Evolutionary conservation across 176 grass and related monocot genomes (phyloP).

Genomic region (Urochloa ruziziensis): DNA sequence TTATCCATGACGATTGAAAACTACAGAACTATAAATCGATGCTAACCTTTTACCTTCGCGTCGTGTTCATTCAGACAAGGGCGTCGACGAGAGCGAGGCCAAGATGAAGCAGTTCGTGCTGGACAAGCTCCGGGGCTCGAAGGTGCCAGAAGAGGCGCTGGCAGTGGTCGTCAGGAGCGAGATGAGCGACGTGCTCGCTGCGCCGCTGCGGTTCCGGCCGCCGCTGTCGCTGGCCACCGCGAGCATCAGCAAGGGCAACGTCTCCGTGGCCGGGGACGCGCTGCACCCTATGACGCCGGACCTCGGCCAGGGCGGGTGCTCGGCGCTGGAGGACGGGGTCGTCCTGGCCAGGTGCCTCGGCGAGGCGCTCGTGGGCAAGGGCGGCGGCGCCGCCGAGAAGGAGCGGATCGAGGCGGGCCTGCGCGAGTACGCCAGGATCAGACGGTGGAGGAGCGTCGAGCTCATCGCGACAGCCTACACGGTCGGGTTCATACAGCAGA

Average conservation of each 20-base stretch:
- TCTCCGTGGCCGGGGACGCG: slow-evolving; percentile 75
- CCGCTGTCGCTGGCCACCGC: slow-evolving; percentile 46
- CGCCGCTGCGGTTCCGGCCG: slow-evolving; percentile 52
- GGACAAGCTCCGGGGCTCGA: slow-evolving; percentile 22
- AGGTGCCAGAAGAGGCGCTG: slow-evolving; percentile 30
- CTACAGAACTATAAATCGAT: background rate
- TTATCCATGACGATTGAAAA: background rate
- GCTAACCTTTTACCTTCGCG: background rate
- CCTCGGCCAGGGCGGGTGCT: slow-evolving; percentile 70
- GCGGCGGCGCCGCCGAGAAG: background rate
- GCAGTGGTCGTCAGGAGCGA: slow-evolving; percentile 49
- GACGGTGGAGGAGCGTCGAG: slow-evolving; percentile 63
- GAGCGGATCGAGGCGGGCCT: slow-evolving; percentile 35
- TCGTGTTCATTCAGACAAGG: slow-evolving; percentile 7
- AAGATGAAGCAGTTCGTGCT: slow-evolving; percentile 51
- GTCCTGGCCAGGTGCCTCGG: slow-evolving; percentile 48
- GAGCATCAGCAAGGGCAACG: slow-evolving; percentile 48
- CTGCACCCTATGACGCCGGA: slow-evolving; percentile 92
- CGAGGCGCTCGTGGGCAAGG: slow-evolving; percentile 25
- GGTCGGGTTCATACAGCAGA: slow-evolving; percentile 56
- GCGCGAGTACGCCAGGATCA: slow-evolving; percentile 39
- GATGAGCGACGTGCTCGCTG: slow-evolving; percentile 42
- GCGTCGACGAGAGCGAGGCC: slow-evolving; percentile 23
- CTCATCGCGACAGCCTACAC: slow-evolving; percentile 32
- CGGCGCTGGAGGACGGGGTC: slow-evolving; percentile 66